Conservation (phyloP, 176 grass and related monocot genomes). For the Coix lacrymajobi region DNA sequence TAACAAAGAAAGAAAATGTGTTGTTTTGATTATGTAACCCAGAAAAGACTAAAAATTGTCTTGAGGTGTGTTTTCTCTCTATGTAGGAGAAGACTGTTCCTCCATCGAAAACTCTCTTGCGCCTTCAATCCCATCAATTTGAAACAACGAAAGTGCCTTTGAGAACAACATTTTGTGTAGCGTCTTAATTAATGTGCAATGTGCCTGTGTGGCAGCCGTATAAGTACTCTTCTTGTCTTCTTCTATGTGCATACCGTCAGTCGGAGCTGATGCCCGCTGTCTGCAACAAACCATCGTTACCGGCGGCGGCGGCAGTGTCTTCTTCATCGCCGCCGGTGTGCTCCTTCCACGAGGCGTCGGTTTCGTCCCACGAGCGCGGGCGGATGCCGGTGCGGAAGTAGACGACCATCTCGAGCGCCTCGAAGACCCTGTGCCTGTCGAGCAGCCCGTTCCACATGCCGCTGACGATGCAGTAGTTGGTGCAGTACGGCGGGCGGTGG, state of each 20-base stretch:
- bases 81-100: neutral
- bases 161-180: neutral
- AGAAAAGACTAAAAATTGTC: neutral
- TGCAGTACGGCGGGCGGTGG: constrained; percentile 60
- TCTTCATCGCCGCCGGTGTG: neutral
- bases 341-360: constrained; percentile 54
- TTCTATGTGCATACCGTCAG: neutral
- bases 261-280: neutral
- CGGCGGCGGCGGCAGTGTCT: neutral
- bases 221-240: too few species aligned
- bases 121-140: neutral
- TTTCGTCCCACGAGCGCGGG: constrained; percentile 61
- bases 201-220: neutral
- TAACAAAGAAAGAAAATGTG: neutral
- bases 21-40: neutral
- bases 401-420: constrained; percentile 71
- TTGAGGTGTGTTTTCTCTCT: neutral
- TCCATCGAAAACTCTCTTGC: neutral
- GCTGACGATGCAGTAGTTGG: constrained; percentile 87
- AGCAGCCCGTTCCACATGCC: constrained; percentile 67
- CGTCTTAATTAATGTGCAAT: neutral
- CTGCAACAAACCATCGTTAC: neutral
- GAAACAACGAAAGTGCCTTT: neutral
- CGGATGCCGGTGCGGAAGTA: constrained; percentile 64
- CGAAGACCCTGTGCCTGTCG: constrained; percentile 64